Evolutionary conservation across 176 grass and related monocot species (phyloP), one percentile per base, ranked within the genome.

Genomic region (Poa pratensis): DNA sequence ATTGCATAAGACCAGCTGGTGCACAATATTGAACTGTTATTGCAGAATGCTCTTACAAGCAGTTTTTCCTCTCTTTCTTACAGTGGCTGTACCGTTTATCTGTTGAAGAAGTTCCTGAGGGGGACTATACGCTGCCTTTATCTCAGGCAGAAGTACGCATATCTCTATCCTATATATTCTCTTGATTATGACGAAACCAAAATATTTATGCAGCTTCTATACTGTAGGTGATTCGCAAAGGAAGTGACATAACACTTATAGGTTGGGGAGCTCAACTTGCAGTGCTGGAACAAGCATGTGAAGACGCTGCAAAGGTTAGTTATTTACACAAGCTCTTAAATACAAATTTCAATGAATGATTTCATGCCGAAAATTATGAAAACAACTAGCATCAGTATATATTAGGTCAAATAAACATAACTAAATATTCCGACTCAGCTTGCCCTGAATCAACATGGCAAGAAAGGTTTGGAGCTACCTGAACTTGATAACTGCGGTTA

Each of bases 211-310:
- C 5, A 51, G 26, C 3, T 50, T 48, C 3, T 75, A 23, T 82
- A 57, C 57, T 78, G 69, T 80, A 98, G 96, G 91, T 98, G 73
- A 95, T 95, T 62, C 87, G 86, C 71, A 42, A 90, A 89, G 96
- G 96, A 72, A 86, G 80, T 63, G 93, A 98, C 82, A 92, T 98
- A 89, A 94, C 96, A 72, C 86, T 95, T 65, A 73, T 98, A 84
- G 91, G 96, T 26, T 98, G 96, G 96, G 96, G 96, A 84, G 93
- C 96, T 70, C 96, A 98, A 84, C 93, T 98, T 84, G 86, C 83
- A 17, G 61, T 98, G 59, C 83, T 95, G 46, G 90, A 95, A 90
- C 91, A 95, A 92, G 93, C 96, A 10, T 94, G 89, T 52, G 89
- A 93, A 87, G 91, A 90, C 70, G 96, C 88, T 83, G 91, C 91